Evolutionary conservation across 495 filamentous ascomycete genomes (phyloP).

Genomic region (Tetracladium marchalianum): DNA sequence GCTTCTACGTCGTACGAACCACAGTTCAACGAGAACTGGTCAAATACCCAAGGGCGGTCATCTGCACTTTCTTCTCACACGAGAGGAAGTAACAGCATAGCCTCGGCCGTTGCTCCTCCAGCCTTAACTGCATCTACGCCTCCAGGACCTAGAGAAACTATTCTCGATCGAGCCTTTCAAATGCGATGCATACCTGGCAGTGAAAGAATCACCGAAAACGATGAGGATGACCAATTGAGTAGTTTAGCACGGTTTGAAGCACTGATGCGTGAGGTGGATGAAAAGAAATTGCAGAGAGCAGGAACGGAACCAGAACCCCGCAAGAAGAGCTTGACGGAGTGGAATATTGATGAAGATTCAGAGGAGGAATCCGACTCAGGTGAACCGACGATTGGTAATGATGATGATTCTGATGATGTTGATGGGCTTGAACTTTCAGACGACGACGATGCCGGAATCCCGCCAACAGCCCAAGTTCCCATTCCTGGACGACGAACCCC

Average conservation of each 20-base stretch:
- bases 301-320: neutral
- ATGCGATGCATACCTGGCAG: constrained; percentile 45
- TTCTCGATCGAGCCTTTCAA: constrained; percentile 49
- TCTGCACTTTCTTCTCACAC: constrained; percentile 34
- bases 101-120: constrained; percentile 12
- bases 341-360: constrained; percentile 18
- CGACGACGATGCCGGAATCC: constrained; percentile 21
- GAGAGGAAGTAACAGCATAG: constrained; percentile 25
- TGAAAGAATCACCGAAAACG: constrained; percentile 19
- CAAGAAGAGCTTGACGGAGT: constrained; percentile 5
- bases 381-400: constrained; percentile 10
- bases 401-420: constrained; percentile 25
- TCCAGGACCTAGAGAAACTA: constrained; percentile 42
- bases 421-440: constrained; percentile 32
- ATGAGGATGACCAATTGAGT: constrained; percentile 32
- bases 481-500: constrained; percentile 32
- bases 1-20: constrained; percentile 38
- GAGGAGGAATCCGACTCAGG: constrained; percentile 10
- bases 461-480: constrained; percentile 31
- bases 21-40: constrained; percentile 49
- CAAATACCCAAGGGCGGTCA: constrained; percentile 42
- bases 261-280: constrained; percentile 44
- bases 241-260: constrained; percentile 49
- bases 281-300: constrained; percentile 26
- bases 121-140: constrained; percentile 16